Base-by-base conservation (phyloP, 805 yeast species). In the Zygoascus flipseniorum region DNA sequence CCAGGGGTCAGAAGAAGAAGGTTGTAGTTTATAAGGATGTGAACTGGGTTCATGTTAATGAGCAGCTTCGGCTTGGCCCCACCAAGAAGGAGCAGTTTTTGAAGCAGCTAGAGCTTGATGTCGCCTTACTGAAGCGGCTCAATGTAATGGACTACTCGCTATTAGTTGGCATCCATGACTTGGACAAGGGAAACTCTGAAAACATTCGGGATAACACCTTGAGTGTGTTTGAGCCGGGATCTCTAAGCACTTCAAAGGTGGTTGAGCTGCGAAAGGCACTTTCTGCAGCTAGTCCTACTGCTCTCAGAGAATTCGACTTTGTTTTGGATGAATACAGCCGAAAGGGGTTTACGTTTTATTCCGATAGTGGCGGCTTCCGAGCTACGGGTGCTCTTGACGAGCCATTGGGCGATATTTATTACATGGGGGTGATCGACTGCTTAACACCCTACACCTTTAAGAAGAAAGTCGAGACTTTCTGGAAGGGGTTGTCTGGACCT, bases 121-220 rank as follows among this genome's bases (percentile, higher is more conserved):
- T 89, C 18, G 68, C 72, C 53, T 75, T 93, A 20, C 74, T 93
- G 45, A 77, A 88, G 56, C 76, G 78, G 54, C 72, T 89, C 58
- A 89, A 89, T 61, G 90, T 88, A 37, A 93, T 93, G 99, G 99
- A 93, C 67, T 93, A 95, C 69, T 89, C 97, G 0, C 74, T 93
- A 56, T 72, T 93, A 48, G 70, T 95, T 46, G 99, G 99, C 0
- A 77, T 90, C 32, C 97, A 89, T 65, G 93, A 90, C 65, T 72
- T 85, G 56, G 73, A 75, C 31, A 73, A 76, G 57, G 87, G 84
- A 1, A 80, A 79, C 55, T 73, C 76, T 23, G 72, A 68, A 54
- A 63, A 62, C 43, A 66, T 69, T 18, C 65, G 73, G 13, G 68
- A 68, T 47, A 55, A 60, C 35, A 66, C 70, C 32, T 52, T 69